These are phyloP conservation scores for Bipolaris sorokiniana DNA, from an alignment of 2,329 filamentous ascomycete genomes.

Conservation along the genomic window DNA sequence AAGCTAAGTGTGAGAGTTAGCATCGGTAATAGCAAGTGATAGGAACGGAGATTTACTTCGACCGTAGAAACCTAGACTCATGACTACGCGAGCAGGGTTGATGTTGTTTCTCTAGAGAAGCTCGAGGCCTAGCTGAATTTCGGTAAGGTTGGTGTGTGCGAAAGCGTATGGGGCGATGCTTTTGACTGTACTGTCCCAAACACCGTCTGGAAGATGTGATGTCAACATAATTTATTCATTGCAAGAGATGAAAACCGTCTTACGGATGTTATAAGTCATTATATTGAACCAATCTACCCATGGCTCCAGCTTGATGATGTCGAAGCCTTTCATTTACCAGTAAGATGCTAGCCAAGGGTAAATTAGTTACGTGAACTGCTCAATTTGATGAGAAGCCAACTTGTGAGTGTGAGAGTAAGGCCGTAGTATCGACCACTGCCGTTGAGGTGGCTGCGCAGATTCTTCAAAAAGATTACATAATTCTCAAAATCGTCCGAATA, in stretches of 20 bases:
- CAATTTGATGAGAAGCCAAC: background rate
- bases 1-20: conserved; percentile 10
- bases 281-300: conserved; percentile 52
- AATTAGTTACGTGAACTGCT: no score
- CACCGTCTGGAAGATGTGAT: conserved; percentile 26
- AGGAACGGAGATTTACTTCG: conserved; percentile 7
- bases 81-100: conserved; percentile 46
- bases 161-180: conserved; percentile 33
- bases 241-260: no score
- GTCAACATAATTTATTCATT: no score
- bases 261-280: conserved; percentile 56
- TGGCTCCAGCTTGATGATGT: conserved; percentile 21
- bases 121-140: conserved; percentile 51
- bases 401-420: conserved; percentile 21
- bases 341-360: conserved; percentile 14
- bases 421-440: background rate
- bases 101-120: conserved; percentile 57
- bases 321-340: conserved; percentile 36
- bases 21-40: no score
- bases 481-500: conserved; percentile 38
- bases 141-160: conserved; percentile 55
- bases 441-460: background rate
- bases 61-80: conserved; percentile 57
- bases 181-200: conserved; percentile 47
- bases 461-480: conserved; percentile 3